These are phyloP conservation scores for Papiliotrema laurentii DNA, from an alignment of 1,284 basidiomycete species.

Conservation along the genomic window DNA sequence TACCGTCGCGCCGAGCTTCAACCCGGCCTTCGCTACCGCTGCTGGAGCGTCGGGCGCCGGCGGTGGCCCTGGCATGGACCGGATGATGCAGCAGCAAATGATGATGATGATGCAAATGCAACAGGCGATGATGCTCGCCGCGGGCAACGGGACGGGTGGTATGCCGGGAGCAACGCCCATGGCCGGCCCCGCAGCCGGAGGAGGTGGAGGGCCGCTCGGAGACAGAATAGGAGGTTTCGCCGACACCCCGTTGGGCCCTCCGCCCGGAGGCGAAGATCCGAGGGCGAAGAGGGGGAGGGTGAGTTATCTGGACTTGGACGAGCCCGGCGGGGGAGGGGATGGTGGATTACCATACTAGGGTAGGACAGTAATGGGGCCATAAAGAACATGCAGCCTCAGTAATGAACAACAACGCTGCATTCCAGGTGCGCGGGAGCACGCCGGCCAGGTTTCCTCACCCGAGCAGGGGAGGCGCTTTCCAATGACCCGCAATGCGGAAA, in stretches of 20 bases:
- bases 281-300: slow-evolving; percentile 41
- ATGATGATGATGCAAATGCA: slow-evolving; percentile 50
- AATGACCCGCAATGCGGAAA: too few species aligned
- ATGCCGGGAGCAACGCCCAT: not conserved
- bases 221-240: slow-evolving; percentile 25
- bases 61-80: slow-evolving; percentile 2
- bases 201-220: slow-evolving; percentile 10
- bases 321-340: slow-evolving; percentile 32
- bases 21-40: slow-evolving; percentile 11
- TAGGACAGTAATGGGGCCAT: too few species aligned
- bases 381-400: too few species aligned
- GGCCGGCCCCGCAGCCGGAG: slow-evolving; percentile 6
- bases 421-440: too few species aligned
- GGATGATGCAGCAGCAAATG: slow-evolving; percentile 46
- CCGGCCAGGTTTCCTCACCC: too few species aligned
- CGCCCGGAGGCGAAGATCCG: slow-evolving; percentile 42
- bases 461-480: too few species aligned
- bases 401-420: too few species aligned
- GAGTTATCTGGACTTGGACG: slow-evolving; percentile 45
- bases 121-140: slow-evolving; percentile 43
- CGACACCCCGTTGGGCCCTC: slow-evolving; percentile 10
- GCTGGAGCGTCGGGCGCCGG: not conserved
- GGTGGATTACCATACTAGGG: slow-evolving; percentile 44
- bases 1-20: slow-evolving; percentile 18
- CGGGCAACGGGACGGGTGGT: slow-evolving; percentile 7